Evolutionary conservation across 2,329 filamentous ascomycete genomes (phyloP), one percentile per base, ranked within the genome.

Genomic region (Botrytis sinoallii): DNA sequence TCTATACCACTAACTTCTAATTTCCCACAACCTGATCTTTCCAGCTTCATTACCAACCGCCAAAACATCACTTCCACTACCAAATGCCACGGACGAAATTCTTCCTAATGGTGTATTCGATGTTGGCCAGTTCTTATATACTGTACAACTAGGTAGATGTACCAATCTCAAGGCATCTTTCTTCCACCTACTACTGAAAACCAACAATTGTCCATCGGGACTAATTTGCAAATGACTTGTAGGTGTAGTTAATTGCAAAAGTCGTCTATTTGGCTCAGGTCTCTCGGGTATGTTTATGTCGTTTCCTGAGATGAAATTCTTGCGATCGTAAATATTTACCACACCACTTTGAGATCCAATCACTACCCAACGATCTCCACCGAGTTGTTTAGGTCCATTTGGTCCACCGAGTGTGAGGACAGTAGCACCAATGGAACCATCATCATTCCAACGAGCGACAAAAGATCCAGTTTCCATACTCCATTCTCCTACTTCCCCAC

Each of bases 71-170:
- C 90, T 92, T 75, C 87, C 85, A 9, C 84, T 86, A 32, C 88
- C 88, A 81, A 93, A 92, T 4, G 92, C 91, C 74, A 94, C 88
- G 1, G 90, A 86, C 3, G 93, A 93, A 77, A 98, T 90, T 74
- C 94, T 88, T 0, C 96, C 96, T 75, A 99, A 83, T 0, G 95
- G 94, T 73, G 96, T 99, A 81, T 92, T 91, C 76, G 90, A 89
- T 71, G 95, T 99, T 38, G 96, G 96, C 96, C 96, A 99, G 83
- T 99, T 99, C 79, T 91, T 90, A 86, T 96, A 99, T 32, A 98
- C 93, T 1, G 94, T 97, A 82, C 94, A 97, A 78, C 89, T 95
- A 0, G 95, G 95, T 77, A 99, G 84, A 83, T 99, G 96, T 46
- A 95, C 94, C 77, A 99, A 84, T 79, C 92, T 88, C 82, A 99